Evolutionary conservation across 2,329 filamentous ascomycete species (phyloP), one percentile per base, ranked within the genome.

Genomic region (Pseudogymnoascus pannorum): DNA sequence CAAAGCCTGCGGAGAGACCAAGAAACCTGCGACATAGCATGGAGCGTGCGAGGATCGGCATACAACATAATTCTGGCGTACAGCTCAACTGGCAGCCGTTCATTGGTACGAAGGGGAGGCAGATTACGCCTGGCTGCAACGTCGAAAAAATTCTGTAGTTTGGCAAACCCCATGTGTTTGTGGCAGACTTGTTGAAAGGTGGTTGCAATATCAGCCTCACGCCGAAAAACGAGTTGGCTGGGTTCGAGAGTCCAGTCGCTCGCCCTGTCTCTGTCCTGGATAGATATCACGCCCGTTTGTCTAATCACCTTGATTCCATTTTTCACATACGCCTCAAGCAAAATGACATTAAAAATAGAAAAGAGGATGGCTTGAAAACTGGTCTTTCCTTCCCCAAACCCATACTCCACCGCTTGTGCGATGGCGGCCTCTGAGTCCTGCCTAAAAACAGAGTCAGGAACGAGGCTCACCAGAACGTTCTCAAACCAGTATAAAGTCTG

Each of bases 401-500:
- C 29, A 11, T 38, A 38, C 57, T 58, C 29, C 16, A 58, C 57
- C 4, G 57, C 16, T 12, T 58, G 36, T 38, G 57, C 57, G 5
- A 58, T 33, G 26, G 57, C 57, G 5, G 57, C 57, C 14, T 58
- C 57, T 38, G 18, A 20, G 14, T 26, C 57, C 6, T 38, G 18
- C 22, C 35, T 38, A 36, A 58, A 38, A 14, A 38, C 16, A 24
- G 31, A 35, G 29, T 58, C 57, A 9, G 57, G 57, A 9, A 58
- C 57, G 12, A 58, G 35, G 35, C 57, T 58, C 18, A 58, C 57
- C 20, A 58, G 12, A 16, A 38, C 26, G 1, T 38, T 38, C 57
- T 58, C 57, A 12, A 58, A 38, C 57, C 57, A 58, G 26, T 58
- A 58, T n/a, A 58, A 22, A 26, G 14, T 38, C 12, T 24, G 29